phyloP scores from a whole-genome alignment of 306 rosid genomes.

The Cyamopsis tetragonoloba region DNA sequence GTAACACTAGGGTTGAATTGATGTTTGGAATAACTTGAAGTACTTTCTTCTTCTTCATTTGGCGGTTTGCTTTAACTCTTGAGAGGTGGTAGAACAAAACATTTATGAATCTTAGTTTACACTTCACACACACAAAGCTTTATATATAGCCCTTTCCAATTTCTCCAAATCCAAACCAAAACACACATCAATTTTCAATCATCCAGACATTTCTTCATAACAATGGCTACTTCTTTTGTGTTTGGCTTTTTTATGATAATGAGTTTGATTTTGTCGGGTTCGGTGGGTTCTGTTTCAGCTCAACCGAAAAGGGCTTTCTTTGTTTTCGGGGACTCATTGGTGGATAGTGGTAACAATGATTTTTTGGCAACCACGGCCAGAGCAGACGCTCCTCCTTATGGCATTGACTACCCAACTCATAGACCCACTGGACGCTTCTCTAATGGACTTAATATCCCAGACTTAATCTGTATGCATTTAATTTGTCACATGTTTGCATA shows the following conservation, averaged over 20 bases:
- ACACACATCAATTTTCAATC: too few species aligned
- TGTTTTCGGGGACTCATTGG: slow-evolving; percentile 89
- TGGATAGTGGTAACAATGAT: slow-evolving; percentile 87
- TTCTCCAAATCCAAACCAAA: slow-evolving; percentile 12
- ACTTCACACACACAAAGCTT: too few species aligned
- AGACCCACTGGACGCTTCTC: slow-evolving; percentile 90
- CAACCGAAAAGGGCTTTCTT: slow-evolving; percentile 61
- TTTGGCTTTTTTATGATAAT: background rate
- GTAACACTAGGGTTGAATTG: slow-evolving; percentile 16
- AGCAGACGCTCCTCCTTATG: slow-evolving; percentile 79
- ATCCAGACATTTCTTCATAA: too few species aligned
- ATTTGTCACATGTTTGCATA: background rate
- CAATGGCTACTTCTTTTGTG: slow-evolving; percentile 22
- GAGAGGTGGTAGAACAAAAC: slow-evolving; percentile 42
- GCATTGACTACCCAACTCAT: slow-evolving; percentile 68
- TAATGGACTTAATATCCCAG: slow-evolving; percentile 87
- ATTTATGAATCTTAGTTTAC: slow-evolving; percentile 30
- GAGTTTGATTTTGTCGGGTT: slow-evolving; percentile 21
- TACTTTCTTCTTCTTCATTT: slow-evolving; percentile 32
- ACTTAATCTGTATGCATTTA: slow-evolving; percentile 54
- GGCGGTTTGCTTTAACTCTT: slow-evolving; percentile 46
- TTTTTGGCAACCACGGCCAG: slow-evolving; percentile 79
- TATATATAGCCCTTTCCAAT: slow-evolving; percentile 16
- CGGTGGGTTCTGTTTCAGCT: slow-evolving; percentile 17
- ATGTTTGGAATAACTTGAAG: background rate